Base-by-base conservation (phyloP, 2,329 filamentous ascomycete genomes). In the Pseudohalonectria lignicola region DNA sequence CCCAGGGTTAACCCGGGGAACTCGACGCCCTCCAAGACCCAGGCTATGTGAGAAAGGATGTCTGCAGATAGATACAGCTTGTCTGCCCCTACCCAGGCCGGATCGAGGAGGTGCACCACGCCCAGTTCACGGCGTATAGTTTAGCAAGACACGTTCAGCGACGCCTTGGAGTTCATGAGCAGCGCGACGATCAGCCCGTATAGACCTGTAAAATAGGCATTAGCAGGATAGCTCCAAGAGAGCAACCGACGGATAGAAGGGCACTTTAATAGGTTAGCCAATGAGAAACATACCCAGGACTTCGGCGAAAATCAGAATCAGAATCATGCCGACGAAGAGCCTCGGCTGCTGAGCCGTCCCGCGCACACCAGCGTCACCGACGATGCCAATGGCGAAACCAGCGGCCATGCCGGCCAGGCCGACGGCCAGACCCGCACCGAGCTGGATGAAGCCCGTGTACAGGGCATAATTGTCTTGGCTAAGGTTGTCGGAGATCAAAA, bases 241-340 rank as follows among this genome's bases (percentile, higher is more conserved):
- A 7, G 17, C 4, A 15, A 30, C 7, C n/a, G 12, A 15, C 15
- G 4, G 31, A 42, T 31, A 43, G 34, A 21, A 31, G 7, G 28
- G 16, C 25, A 23, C 12, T n/a, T n/a, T n/a, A n/a, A n/a, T n/a
- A n/a, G n/a, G 15, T 15, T 29, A 26, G 30, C 19, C 31, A 30
- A 10, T 29, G 31, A 32, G 33, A 37, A 25, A 70, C 81, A 46
- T 72, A 92, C 87, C 88, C 81, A 95, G 69, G 51, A 95, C 88
- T 90, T 95, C 88, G 51, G 88, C 88, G 75, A 94, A 95, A 90
- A 95, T 95, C 68, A 95, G 86, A 71, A 95, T 95, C 61, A 95
- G 66, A 66, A 95, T 94, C 87, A 95, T 95, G 67, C 88, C 88
- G 59, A 94, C 87, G 66, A 93, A 94, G 50, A 94, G 75, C 60